Evolutionary conservation across 108 stramenopile genomes (phyloP), one percentile per base, ranked within the genome.

Genomic region (Nitzschia sp.): DNA sequence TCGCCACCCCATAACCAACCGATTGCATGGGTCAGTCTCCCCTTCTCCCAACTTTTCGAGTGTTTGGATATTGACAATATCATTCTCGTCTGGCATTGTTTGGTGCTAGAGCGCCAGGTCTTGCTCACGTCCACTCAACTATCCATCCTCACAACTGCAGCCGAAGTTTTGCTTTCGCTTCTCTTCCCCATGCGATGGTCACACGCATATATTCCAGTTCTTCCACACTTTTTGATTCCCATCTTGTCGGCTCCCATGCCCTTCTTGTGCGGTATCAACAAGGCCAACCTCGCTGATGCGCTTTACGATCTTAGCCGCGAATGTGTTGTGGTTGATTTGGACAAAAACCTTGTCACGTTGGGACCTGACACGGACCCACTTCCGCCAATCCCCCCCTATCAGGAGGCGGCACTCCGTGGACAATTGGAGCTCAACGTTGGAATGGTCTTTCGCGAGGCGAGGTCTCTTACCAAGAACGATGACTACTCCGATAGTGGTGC

Each of bases 161-260:
- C 87, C 50, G 97, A 97, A 77, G 91, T 92, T 34, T 80, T 97
- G 6, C 67, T 91, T 19, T 86, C 86, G 14, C 67, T 97, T 11
- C 80, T 97, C 8, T 96, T 96, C 63, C 97, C 97, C 19, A 81
- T 97, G 80, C 77, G 81, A 64, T 97, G 95, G 97, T 86, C 78
- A 11, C 89, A 94, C 60, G 88, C 88, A 10, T 94, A 94, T 77
- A 91, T 94, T 64, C 93, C 93, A 0, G 75, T 91, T 2, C 54
- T 94, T 29, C 93, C 93, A 3, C 71, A 83, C n/a, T 87, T 86
- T 65, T 65, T 94, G 41, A 79, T 90, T 57, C 89, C 89, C 22
- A 90, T 94, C 25, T 54, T 94, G 7, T 80, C 77, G 1, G 89
- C 93, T 9, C 93, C 93, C 60, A 89, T 94, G 88, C 88, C 89